A percentile compares a stretch with the other conserved stretches of the same genome.
phyloP scores from a whole-genome alignment of 1,139 yeast species.

The Pichia sp. region DNA sequence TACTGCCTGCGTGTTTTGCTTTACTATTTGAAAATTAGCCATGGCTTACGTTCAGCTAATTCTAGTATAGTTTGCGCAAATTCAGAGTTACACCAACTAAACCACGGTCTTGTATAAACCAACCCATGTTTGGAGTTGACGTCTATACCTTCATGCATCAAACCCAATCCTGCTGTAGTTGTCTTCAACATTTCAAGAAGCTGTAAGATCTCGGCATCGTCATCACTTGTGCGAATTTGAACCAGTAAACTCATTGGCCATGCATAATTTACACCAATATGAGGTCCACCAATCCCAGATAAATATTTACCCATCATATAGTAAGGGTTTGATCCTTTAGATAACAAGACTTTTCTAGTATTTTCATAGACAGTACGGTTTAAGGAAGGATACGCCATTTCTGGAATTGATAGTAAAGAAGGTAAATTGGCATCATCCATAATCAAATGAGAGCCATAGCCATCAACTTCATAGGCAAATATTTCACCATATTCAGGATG shows the following conservation, averaged over 20 bases:
- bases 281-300: constrained; percentile 87
- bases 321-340: constrained; percentile 71
- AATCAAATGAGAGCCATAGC: constrained; percentile 62
- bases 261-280: constrained; percentile 69
- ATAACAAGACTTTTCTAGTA: constrained; percentile 69
- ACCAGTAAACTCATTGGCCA: constrained; percentile 88
- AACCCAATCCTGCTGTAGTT: constrained; percentile 66
- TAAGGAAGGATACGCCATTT: constrained; percentile 52
- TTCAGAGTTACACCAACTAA: constrained; percentile 92
- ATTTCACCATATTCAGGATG: constrained; percentile 71
- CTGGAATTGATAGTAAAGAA: constrained; percentile 73
- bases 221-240: constrained; percentile 64
- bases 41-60: constrained; percentile 66
- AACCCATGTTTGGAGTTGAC: constrained; percentile 40
- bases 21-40: constrained; percentile 50
- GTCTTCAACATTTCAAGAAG: constrained; percentile 45
- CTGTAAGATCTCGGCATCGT: constrained; percentile 55
- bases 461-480: constrained; percentile 85
- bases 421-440: constrained; percentile 95
- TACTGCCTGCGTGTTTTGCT: neutral
- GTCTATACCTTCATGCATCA: constrained; percentile 77
- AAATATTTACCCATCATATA: constrained; percentile 53
- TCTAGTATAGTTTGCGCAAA: constrained; percentile 79
- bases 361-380: constrained; percentile 61
- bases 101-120: constrained; percentile 76